These are phyloP conservation scores for Ettlia oleoabundans DNA, from an alignment of 139 green algal species.

Conservation along the genomic window DNA sequence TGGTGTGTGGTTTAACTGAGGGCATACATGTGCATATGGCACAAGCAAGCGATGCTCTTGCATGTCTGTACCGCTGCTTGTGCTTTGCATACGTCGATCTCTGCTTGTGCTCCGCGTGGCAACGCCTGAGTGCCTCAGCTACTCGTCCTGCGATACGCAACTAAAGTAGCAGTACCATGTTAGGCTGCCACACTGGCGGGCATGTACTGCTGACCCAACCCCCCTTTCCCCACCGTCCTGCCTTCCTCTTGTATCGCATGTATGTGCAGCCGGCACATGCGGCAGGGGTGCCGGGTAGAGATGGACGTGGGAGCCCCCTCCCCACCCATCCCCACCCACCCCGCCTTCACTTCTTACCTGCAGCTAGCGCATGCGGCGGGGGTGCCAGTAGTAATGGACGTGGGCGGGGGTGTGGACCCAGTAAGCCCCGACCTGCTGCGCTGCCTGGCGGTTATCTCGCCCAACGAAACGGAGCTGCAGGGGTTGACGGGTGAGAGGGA, in stretches of 20 bases:
- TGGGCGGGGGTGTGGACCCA: neutral
- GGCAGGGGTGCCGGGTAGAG: slow-evolving; percentile 9
- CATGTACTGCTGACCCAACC: no score
- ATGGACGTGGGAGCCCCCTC: slow-evolving; percentile 17
- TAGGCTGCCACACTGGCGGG: no score
- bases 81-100: no score
- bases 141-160: no score
- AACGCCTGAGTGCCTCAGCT: no score
- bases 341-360: neutral
- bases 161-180: no score
- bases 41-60: no score
- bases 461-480: slow-evolving; percentile 25
- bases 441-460: slow-evolving; percentile 13
- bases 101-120: no score
- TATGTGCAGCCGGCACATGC: slow-evolving; percentile 1
- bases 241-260: no score
- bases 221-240: no score
- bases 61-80: neutral
- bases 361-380: slow-evolving; percentile 15
- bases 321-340: neutral
- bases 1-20: no score
- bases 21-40: no score
- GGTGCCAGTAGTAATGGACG: slow-evolving; percentile 21
- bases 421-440: slow-evolving; percentile 10
- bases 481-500: neutral